Base-by-base conservation (phyloP, 2,329 filamentous ascomycete species). In the Hymenoscyphus repandus region DNA sequence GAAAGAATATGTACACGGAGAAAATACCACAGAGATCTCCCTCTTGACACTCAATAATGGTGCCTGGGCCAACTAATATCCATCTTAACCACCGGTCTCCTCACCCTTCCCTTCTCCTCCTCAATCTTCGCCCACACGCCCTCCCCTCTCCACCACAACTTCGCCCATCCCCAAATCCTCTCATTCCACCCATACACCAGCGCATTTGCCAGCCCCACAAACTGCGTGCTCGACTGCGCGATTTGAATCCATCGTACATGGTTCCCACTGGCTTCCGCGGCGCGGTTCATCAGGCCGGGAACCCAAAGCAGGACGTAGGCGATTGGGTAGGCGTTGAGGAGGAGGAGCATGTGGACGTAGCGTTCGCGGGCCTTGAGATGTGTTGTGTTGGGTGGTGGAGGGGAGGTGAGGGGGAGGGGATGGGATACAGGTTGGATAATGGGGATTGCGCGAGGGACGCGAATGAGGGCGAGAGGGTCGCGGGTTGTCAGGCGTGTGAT, bases 151-250 rank as follows among this genome's bases (percentile, higher is more conserved):
- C 43, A 45, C 43, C 43, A 45, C 31, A 45, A 12, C 31, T n/a
- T 11, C 6, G 43, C 43, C 31, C 43, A 36, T 27, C 15, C 31
- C 11, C 18, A 15, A 34, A 45, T 45, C 13, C 43, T 18, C 57
- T 70, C 66, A 45, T 68, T 71, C 53, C 68, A 69, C 11, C 68
- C 67, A 48, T 69, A 71, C 1, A 68, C 69, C 18, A 70, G 47
- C 2, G 69, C 68, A 48, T 70, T 71, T 1, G 67, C 69, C 10
- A 70, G 48, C 1, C 68, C 68, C 10, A 71, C 62, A 37, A 64
- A 71, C 50, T 70, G 68, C 6, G 67, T 70, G 41, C 64, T 65
- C 17, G 63, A 61, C 53, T 71, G 69, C 46, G 69, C 46, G 11
- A 67, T 43, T 49, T 50, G 17, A 55, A 63, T 12, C 56, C 44